Conservation (phyloP, 148 eudicot species). For the Linanthus parryae region DNA sequence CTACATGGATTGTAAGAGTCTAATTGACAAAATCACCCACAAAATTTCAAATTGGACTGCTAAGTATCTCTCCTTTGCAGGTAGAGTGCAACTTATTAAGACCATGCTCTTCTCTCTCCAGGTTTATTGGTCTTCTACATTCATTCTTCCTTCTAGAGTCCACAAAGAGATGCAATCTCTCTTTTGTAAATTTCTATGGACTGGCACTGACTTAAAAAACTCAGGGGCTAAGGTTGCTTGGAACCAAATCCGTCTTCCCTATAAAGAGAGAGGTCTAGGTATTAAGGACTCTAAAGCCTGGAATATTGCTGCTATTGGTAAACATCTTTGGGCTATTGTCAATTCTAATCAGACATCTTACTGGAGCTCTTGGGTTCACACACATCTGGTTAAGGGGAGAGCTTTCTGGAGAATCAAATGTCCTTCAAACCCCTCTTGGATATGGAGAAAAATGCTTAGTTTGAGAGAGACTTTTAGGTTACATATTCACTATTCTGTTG, state of each 20-base stretch:
- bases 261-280: background rate
- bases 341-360: background rate
- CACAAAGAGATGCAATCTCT: background rate
- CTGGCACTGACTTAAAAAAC: background rate
- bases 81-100: background rate
- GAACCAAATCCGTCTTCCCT: background rate
- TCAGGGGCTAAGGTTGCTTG: background rate
- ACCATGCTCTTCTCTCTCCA: background rate
- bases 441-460: background rate
- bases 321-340: background rate
- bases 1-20: background rate
- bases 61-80: background rate
- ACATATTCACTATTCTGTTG: background rate
- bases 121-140: too few species aligned
- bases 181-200: background rate
- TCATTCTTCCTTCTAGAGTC: background rate
- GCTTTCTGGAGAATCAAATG: background rate
- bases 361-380: background rate
- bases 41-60: background rate
- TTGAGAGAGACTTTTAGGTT: background rate
- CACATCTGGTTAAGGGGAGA: background rate
- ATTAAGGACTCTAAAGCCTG: background rate
- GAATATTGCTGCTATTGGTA: background rate
- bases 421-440: too few species aligned
- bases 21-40: background rate